These are phyloP conservation scores for Cercospora sp. DNA, from an alignment of 2,329 filamentous ascomycete species.

Conservation along the genomic window DNA sequence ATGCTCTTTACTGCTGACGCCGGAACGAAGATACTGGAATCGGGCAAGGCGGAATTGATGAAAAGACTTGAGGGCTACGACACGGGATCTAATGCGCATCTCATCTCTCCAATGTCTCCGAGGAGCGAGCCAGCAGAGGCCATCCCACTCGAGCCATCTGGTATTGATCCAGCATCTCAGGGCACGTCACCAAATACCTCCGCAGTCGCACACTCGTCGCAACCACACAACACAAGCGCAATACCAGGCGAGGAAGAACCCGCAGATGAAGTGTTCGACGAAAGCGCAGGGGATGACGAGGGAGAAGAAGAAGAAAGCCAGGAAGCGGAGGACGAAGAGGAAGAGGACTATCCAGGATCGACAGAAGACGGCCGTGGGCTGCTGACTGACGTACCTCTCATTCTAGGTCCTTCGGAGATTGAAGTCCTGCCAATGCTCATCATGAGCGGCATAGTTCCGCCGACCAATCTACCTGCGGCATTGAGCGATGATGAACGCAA, in stretches of 20 bases:
- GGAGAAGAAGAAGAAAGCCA: slow-evolving; percentile 62
- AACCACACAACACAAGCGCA: not conserved
- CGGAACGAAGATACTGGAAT: slow-evolving; percentile 51
- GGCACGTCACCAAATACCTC: not conserved
- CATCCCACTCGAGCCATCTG: not conserved
- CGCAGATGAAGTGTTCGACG: slow-evolving; percentile 25
- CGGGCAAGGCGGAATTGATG: slow-evolving; percentile 54
- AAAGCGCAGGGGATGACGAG: slow-evolving; percentile 36
- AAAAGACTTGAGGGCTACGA: slow-evolving; percentile 52
- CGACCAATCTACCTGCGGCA: slow-evolving; percentile 57
- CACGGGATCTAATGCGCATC: slow-evolving; percentile 26
- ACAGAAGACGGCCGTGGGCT: slow-evolving; percentile 75
- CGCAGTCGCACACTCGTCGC: not conserved
- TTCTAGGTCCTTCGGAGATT: slow-evolving; percentile 90
- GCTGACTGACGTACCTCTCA: slow-evolving; percentile 90
- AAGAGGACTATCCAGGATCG: slow-evolving; percentile 66
- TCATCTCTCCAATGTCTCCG: slow-evolving; percentile 12
- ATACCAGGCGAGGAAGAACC: not conserved
- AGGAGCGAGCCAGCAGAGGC: slow-evolving; percentile 2
- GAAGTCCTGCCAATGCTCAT: slow-evolving; percentile 97
- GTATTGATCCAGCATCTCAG: not conserved
- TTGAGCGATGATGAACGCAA: slow-evolving; percentile 53
- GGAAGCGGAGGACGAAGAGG: slow-evolving; percentile 69
- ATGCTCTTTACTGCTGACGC: slow-evolving; percentile 53
- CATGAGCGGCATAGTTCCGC: slow-evolving; percentile 88